Evolutionary conservation across 106 monocot species (phyloP), one percentile per base, ranked within the genome.

Genomic region (Platanthera zijinensis): DNA sequence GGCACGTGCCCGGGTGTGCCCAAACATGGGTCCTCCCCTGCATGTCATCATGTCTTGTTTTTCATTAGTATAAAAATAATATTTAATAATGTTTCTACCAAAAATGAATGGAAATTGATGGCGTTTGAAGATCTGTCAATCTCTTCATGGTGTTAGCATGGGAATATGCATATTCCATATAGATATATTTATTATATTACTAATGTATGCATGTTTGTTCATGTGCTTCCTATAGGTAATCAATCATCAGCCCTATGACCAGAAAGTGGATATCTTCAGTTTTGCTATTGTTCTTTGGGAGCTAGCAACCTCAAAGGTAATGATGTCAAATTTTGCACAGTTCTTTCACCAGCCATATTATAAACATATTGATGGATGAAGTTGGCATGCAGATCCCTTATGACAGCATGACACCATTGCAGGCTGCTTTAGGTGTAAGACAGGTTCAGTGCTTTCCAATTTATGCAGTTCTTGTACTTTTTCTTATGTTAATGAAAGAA

Each of bases 271-370:
- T 84, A 78, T 94, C 48, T 99, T 90, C 85, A 94, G 97, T 79
- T 94, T 92, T 81, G 87, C 91, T 5, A 87, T 99, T 83, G 97
- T 99, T 25, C 88, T 99, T 57, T 99, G 97, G 94, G 97, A 99
- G 84, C 83, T 99, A 56, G 77, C 82, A 59, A 99, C 97, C 50
- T 91, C 86, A 3, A 99, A 94, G 88, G 97, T 99, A 84, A n/a
- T 10, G 17, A 51, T 22, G 51, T 77, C 10, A 5, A 5, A 56
- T 21, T 52, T 48, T 67, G 6, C n/a, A 15, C 48, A 7, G 13
- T 47, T 48, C 7, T 15, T 17, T 48, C 30, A 25, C 6, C 48
- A 70, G 48, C 48, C 6, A 70, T 51, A 51, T 50, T 6, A 21
- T 7, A 72, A 21, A 51, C 46, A 51, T 51, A 25, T 48, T 30